Evolutionary conservation across 2,329 filamentous ascomycete species (phyloP).

Genomic region (Fusarium nisikadoi): DNA sequence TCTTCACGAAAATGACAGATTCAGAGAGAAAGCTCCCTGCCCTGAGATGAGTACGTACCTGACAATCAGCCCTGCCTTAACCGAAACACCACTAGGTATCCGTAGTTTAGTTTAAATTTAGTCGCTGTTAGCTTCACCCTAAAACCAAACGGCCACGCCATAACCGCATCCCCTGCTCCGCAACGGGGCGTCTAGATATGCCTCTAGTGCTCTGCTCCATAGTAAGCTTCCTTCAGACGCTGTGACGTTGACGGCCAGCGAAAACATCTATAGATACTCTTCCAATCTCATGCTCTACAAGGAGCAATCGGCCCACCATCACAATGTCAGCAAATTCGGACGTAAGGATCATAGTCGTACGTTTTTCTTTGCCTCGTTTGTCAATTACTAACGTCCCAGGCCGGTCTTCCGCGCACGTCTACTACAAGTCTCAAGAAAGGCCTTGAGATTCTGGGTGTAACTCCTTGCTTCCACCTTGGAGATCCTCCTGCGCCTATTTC

Average conservation of each 20-base stretch:
- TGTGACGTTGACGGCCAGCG: neutral
- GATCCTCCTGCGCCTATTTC: conserved; percentile 31
- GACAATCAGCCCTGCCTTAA: conserved; percentile 14
- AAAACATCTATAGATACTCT: conserved; percentile 11
- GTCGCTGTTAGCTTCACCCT: neutral
- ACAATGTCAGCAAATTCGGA: conserved; percentile 5
- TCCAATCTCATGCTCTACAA: neutral
- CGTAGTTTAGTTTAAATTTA: neutral
- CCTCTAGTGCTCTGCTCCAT: neutral
- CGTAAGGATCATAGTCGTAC: conserved; percentile 34
- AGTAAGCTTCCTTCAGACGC: neutral
- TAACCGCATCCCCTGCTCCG: neutral
- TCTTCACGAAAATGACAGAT: fast-evolving
- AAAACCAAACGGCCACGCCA: neutral
- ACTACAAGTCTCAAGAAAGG: conserved; percentile 37
- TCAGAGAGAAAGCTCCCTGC: neutral
- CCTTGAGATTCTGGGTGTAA: conserved; percentile 26
- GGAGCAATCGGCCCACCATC: neutral
- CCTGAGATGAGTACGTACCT: neutral
- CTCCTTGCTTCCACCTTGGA: conserved; percentile 32
- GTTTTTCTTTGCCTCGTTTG: neutral
- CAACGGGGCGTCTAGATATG: neutral
- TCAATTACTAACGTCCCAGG: conserved; percentile 4
- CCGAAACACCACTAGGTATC: conserved; percentile 1
- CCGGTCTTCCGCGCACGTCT: conserved; percentile 29